Evolutionary conservation across 1,139 yeast genomes (phyloP), one percentile per base, ranked within the genome.

Genomic region (Scheffersomyces cryptocercus): DNA sequence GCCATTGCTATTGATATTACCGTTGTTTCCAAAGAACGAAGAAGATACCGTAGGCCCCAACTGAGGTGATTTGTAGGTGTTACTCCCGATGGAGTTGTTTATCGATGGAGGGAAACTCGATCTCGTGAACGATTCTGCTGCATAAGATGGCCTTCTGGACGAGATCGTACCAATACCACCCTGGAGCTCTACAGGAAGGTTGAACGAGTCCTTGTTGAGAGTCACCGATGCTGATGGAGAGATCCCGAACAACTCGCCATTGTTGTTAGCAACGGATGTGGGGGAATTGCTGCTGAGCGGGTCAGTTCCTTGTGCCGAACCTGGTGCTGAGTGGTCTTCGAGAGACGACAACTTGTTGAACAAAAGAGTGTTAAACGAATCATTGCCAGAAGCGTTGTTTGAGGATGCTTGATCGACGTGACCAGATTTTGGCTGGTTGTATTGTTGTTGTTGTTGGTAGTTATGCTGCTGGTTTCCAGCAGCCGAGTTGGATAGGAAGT

Each of bases 81-180:
- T 37, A 38, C 39, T 31, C 11, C 41, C 14, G 42, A 32, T 7
- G 42, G 20, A 10, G 16, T 15, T 14, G 35, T 46, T 49, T 35
- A 46, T 40, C 12, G 51, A 38, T 7, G 51, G 50, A 5, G 52
- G 54, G 36, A 52, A 48, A 42, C 43, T 45, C 39, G 68, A 65
- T 40, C 81, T 62, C 5, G 80, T 77, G 51, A 75, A 74, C 11
- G 78, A 68, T 54, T 82, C 88, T 7, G 87, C 87, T 5, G 86
- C 82, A 53, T 79, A 82, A 46, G 82, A 73, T 29, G 87, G 87
- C 59, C 88, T 70, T 61, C 88, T 70, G 8, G 84, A 77, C 26
- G 80, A 77, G 35, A 82, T 81, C 45, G 73, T 80, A 12, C 82
- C 81, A 3, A 82, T 68, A 0, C 88, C 88, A 29, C 87, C 86